Evolutionary conservation across 1,284 basidiomycete species (phyloP).

Genomic region (Mrakiaceae sp.): DNA sequence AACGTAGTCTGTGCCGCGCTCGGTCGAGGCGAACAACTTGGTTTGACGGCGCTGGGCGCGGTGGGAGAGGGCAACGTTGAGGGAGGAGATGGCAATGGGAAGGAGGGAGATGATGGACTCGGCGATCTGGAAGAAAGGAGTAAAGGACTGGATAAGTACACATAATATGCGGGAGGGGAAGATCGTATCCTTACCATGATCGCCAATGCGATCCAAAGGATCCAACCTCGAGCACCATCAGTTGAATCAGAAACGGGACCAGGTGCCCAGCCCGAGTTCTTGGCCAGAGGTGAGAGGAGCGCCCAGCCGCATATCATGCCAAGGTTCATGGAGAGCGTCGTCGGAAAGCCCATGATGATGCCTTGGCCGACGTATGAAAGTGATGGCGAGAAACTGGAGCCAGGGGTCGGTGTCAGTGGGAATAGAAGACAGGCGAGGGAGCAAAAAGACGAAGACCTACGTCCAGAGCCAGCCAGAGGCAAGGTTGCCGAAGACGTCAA

Average conservation of each 20-base stretch:
- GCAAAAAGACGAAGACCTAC: conserved; percentile 22
- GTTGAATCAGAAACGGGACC: conserved; percentile 75
- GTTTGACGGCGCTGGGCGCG: conserved; percentile 3
- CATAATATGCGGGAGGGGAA: not conserved
- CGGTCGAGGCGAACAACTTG: conserved; percentile 8
- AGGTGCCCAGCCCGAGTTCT: conserved; percentile 74
- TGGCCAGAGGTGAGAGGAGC: conserved; percentile 74
- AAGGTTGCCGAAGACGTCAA: conserved; percentile 60
- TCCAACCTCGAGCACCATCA: conserved; percentile 78
- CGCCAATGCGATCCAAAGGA: conserved; percentile 85
- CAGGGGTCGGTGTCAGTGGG: not conserved
- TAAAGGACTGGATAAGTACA: not conserved
- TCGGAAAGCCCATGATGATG: conserved; percentile 96
- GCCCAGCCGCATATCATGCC: conserved; percentile 96
- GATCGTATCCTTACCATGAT: conserved; percentile 55
- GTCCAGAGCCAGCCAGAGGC: conserved; percentile 88
- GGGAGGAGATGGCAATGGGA: conserved; percentile 51
- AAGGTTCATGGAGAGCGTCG: conserved; percentile 83
- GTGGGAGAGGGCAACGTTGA: conserved; percentile 37
- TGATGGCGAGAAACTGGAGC: conserved; percentile 5
- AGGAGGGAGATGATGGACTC: conserved; percentile 77
- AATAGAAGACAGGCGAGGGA: not conserved
- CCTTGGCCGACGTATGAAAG: conserved; percentile 37
- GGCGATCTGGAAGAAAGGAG: conserved; percentile 35
- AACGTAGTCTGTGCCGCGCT: conserved; percentile 22